Evolutionary conservation across 306 rosid species (phyloP).

Genomic region (Malus asiatica): DNA sequence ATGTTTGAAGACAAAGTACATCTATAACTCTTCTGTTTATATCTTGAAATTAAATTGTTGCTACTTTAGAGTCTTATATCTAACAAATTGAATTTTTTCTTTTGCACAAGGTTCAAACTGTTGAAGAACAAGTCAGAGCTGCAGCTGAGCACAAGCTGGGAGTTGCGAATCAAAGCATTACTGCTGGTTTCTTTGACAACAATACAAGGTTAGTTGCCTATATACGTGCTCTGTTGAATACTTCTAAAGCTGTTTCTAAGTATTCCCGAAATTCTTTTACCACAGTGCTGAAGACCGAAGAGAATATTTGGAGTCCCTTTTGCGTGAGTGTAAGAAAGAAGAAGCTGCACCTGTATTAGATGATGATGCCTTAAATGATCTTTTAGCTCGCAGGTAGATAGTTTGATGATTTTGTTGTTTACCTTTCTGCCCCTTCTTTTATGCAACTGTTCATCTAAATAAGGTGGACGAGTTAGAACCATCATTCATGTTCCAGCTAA

Average conservation of each 20-base stretch:
- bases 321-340: constrained; percentile 96
- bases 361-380: constrained; percentile 91
- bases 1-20: not conserved
- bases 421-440: not conserved
- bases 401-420: constrained; percentile 12
- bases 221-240: constrained; percentile 5
- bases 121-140: constrained; percentile 99
- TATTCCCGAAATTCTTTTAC: constrained; percentile 23
- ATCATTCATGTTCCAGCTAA: constrained; percentile 11
- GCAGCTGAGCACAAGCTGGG: constrained; percentile 99
- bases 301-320: constrained; percentile 92
- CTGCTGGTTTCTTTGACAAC: constrained; percentile 99
- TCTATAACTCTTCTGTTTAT: not conserved
- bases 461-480: not conserved
- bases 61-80: not conserved
- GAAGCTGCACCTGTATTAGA: constrained; percentile 97
- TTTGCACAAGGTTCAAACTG: constrained; percentile 82
- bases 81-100: not conserved
- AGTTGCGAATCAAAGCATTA: constrained; percentile 98
- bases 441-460: constrained; percentile 10
- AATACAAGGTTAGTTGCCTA: constrained; percentile 67
- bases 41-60: not conserved
- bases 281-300: constrained; percentile 97
- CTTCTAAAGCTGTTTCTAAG: constrained; percentile 14
- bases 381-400: constrained; percentile 88